Conservation (phyloP, 371 early-diverging fungal species). For the Lichtheimia ornata region DNA sequence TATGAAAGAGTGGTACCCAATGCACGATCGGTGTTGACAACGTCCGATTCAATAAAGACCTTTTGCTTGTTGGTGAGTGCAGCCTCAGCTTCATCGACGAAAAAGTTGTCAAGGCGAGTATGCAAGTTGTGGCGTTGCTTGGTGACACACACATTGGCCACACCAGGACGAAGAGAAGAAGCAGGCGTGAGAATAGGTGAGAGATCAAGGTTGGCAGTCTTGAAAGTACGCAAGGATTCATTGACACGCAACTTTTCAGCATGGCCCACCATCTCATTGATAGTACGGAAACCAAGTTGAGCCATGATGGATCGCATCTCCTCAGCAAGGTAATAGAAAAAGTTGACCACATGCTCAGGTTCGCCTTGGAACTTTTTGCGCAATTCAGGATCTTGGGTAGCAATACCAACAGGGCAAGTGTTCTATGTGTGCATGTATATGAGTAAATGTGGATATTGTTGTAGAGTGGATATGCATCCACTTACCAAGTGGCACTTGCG, state of each 20-base stretch:
- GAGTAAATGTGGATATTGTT: not conserved
- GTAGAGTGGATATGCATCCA: not conserved
- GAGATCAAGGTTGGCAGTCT: slow-evolving; percentile 88
- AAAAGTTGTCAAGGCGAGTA: slow-evolving; percentile 58
- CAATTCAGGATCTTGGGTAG: slow-evolving; percentile 94
- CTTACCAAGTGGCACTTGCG: slow-evolving; percentile 64
- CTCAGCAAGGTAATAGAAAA: slow-evolving; percentile 96
- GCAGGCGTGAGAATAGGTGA: slow-evolving; percentile 89
- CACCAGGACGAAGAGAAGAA: slow-evolving; percentile 83
- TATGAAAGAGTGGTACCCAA: slow-evolving; percentile 90
- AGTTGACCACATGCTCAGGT: slow-evolving; percentile 97
- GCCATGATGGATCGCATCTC: slow-evolving; percentile 94
- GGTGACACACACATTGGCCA: slow-evolving; percentile 77
- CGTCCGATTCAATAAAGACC: slow-evolving; percentile 62
- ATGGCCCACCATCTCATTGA: slow-evolving; percentile 95
- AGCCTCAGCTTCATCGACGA: slow-evolving; percentile 80
- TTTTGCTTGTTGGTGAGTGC: slow-evolving; percentile 65
- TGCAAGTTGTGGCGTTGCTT: slow-evolving; percentile 89
- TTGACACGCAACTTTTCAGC: slow-evolving; percentile 83
- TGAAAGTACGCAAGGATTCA: slow-evolving; percentile 71
- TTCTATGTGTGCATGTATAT: slow-evolving; percentile 41
- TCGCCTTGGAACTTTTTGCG: slow-evolving; percentile 92
- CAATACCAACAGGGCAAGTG: slow-evolving; percentile 97
- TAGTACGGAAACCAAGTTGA: slow-evolving; percentile 86
- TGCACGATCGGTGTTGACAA: slow-evolving; percentile 95